phyloP scores from a whole-genome alignment of 176 grass and related monocot genomes.

The Guadua angustifolia region DNA sequence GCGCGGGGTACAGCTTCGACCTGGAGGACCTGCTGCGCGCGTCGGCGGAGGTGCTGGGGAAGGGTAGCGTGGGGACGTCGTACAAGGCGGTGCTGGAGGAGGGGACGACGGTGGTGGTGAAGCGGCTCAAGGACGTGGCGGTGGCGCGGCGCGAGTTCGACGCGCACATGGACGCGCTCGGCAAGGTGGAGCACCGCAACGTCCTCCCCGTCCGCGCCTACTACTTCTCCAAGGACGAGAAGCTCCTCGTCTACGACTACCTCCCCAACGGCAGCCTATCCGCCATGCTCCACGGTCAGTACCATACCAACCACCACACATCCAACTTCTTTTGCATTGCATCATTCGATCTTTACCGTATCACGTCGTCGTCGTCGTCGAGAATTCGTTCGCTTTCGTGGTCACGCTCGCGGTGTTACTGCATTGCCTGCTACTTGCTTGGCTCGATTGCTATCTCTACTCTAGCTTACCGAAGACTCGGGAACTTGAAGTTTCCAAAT shows the following conservation, averaged over 20 bases:
- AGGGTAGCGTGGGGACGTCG: conserved; percentile 82
- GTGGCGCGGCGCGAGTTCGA: conserved; percentile 74
- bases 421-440: conserved; percentile 10
- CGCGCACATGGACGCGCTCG: conserved; percentile 67
- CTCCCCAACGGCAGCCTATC: conserved; percentile 95
- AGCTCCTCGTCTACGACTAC: conserved; percentile 91
- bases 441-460: not conserved
- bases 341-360: not conserved
- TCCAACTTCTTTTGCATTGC: not conserved
- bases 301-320: not conserved
- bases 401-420: conserved; percentile 16
- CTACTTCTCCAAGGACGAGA: conserved; percentile 98
- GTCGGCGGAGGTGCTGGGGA: conserved; percentile 97
- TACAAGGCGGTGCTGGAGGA: conserved; percentile 99
- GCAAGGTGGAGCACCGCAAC: conserved; percentile 71
- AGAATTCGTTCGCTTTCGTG: not conserved
- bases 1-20: conserved; percentile 85
- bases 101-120: conserved; percentile 90
- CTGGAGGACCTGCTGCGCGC: conserved; percentile 95
- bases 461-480: not conserved
- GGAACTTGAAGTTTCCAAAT: not conserved
- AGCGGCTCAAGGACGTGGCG: conserved; percentile 95
- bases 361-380: not conserved
- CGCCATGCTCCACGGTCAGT: conserved; percentile 88
- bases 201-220: conserved; percentile 76